Evolutionary conservation across 108 stramenopile genomes (phyloP), one percentile per base, ranked within the genome.

Genomic region (Bacterosira constricta): DNA sequence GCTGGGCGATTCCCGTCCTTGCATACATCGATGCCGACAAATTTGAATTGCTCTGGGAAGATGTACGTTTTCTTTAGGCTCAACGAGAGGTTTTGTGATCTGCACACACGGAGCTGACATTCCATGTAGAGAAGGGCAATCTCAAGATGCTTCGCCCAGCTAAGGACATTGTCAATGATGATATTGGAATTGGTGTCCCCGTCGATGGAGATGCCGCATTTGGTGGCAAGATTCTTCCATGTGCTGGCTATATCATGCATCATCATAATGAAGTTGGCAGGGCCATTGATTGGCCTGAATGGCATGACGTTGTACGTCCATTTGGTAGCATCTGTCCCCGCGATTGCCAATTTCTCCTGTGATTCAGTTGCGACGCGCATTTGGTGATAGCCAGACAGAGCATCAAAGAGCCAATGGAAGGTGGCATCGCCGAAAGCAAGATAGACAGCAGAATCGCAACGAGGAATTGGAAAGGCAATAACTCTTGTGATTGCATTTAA

Each of bases 101-200:
- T 1, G 10, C 44, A 45, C 13, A 46, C 44, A 7, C 17, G 39
- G 9, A 67, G 39, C 26, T 67, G 66, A 18, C 66, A 67, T 42
- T 56, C 66, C 39, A 55, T 41, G 17, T 67, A 67, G 2, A 6
- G 26, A 8, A 67, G 38, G 6, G 44, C 42, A 13, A 25, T 54
- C 26, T 20, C 13, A 9, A 42, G 4, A 13, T 5, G 0, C 5
- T 41, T 4, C 8, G 25, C 66, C 38, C 37, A 55, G 25, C 53
- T 67, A 18, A 50, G 23, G 26, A 53, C 21, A 18, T 67, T 36
- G 34, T 54, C 52, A 1, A 67, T 32, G 20, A 67, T 67, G 0
- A 67, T 26, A 0, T 29, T 39, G 8, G 66, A 55, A 25, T 67
- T 67, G 32, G 66, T 67, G 26, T 55, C 53, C 5, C 38, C 53